Percentiles rank a stretch among this genome's conserved stretches.
Conservation (phyloP, 768 basidiomycete species). For the Megacollybia marginata region DNA sequence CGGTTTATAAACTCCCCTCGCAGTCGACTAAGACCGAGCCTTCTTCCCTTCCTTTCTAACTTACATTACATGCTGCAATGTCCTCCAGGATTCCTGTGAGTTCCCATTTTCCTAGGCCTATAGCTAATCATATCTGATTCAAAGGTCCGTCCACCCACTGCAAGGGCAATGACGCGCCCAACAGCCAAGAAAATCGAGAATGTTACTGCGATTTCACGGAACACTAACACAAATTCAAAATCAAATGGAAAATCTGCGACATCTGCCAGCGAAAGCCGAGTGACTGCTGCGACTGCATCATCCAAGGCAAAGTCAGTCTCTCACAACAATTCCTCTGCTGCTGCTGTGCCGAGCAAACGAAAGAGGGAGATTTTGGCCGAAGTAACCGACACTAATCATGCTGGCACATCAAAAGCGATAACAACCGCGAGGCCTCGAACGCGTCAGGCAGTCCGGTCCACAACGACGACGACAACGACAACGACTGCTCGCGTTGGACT, state of each 20-base stretch:
- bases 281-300: constrained; percentile 42
- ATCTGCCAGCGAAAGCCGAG: constrained; percentile 28
- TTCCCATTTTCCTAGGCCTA: constrained; percentile 2
- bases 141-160: constrained; percentile 4
- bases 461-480: not conserved
- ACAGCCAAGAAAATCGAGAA: constrained; percentile 8
- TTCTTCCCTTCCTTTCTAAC: no score
- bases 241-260: constrained; percentile 13
- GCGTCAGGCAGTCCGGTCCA: not conserved
- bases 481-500: not conserved
- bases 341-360: constrained; percentile 37
- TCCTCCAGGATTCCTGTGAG: constrained; percentile 42
- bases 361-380: constrained; percentile 79
- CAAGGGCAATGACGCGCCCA: constrained; percentile 1
- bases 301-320: constrained; percentile 43
- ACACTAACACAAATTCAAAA: constrained; percentile 24
- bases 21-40: no score
- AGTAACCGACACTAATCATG: constrained; percentile 43
- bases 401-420: constrained; percentile 25
- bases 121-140: not conserved
- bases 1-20: no score
- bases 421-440: constrained; percentile 2
- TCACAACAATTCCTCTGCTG: constrained; percentile 29
- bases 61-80: constrained; percentile 17
- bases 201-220: constrained; percentile 6